Evolutionary conservation across 2,329 filamentous ascomycete species (phyloP), one percentile per base, ranked within the genome.

Genomic region (Chrysosporium queenslandicum): DNA sequence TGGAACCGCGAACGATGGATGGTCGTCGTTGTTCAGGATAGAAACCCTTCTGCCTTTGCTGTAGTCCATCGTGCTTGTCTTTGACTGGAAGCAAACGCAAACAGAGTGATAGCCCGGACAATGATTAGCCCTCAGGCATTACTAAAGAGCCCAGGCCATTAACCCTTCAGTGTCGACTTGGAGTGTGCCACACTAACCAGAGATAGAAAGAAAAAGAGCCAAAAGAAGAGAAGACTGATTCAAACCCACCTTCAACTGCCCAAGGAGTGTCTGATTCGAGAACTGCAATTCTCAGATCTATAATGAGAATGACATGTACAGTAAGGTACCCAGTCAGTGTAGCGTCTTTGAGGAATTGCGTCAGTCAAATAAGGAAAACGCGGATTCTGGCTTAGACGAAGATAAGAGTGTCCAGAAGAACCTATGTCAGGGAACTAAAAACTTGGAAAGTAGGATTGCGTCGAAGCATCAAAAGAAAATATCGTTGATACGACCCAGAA

Each of bases 1-100:
- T 46, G 68, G 68, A 49, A 73, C 67, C 32, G 68, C 67, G 60
- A 73, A 73, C 23, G 71, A 71, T 41, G 71, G 71, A 53, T 71
- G 68, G 56, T 73, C 70, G 62, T 73, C 70, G 61, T 73, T 71
- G 62, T 73, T 73, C 54, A 73, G 57, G 57, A 73, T 73, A 27
- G 71, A 73, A 54, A 71, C 64, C 57, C 70, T 64, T 58, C 59
- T 67, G 42, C 64, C 61, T 64, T 68, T 68, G 39, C 37, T 43
- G 43, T 53, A 34, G 45, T 39, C 45, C 43, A 43, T 43, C 16
- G 23, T 49, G 20, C 8, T 14, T 16, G 3, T n/a, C n/a, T 12
- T 18, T 12, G 6, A 20, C 8, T 16, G 34, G 29, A 41, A 18
- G 4, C n/a, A 20, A 49, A 40, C 14, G n/a, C 32, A 20, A 30